phyloP scores from a whole-genome alignment of 345 rosid genomes.

The Nasturtium officinale region DNA sequence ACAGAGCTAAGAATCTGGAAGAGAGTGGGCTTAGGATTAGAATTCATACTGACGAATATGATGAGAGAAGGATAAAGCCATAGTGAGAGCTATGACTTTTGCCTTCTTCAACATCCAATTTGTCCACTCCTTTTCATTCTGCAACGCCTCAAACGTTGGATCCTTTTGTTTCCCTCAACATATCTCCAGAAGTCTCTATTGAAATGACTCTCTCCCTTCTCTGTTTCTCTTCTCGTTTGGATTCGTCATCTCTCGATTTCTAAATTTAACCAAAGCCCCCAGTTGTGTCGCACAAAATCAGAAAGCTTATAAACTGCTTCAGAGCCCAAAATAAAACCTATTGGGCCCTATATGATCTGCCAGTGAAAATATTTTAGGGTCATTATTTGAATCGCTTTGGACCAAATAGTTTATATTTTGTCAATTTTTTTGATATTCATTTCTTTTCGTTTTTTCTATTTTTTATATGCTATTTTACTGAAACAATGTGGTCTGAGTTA shows the following conservation, averaged over 20 bases:
- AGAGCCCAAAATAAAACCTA: slow-evolving; percentile 4
- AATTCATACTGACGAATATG: slow-evolving; percentile 79
- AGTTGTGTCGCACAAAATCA: not conserved
- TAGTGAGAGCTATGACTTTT: slow-evolving; percentile 69
- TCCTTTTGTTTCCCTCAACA: slow-evolving; percentile 47
- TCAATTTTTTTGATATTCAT: no score
- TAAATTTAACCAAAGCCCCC: not conserved
- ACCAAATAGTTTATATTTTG: not conserved
- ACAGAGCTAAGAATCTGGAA: slow-evolving; percentile 79
- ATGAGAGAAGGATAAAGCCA: slow-evolving; percentile 79
- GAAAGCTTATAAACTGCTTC: not conserved
- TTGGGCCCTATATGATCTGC: not conserved
- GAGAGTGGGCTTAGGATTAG: slow-evolving; percentile 78
- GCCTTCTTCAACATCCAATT: slow-evolving; percentile 80
- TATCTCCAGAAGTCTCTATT: slow-evolving; percentile 45
- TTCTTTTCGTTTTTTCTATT: no score
- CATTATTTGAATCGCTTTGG: not conserved
- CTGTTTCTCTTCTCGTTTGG: not conserved
- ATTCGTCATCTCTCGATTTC: not conserved
- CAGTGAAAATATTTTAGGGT: not conserved
- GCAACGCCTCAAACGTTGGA: slow-evolving; percentile 33
- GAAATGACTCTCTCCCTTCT: not conserved
- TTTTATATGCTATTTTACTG: not conserved
- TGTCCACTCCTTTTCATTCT: slow-evolving; percentile 72
- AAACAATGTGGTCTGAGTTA: not conserved